Percentiles rank a stretch among this genome's conserved stretches.
These are phyloP conservation scores for Aureobasidium leucospermi DNA, from an alignment of 2,329 filamentous ascomycete species.

Conservation along the genomic window DNA sequence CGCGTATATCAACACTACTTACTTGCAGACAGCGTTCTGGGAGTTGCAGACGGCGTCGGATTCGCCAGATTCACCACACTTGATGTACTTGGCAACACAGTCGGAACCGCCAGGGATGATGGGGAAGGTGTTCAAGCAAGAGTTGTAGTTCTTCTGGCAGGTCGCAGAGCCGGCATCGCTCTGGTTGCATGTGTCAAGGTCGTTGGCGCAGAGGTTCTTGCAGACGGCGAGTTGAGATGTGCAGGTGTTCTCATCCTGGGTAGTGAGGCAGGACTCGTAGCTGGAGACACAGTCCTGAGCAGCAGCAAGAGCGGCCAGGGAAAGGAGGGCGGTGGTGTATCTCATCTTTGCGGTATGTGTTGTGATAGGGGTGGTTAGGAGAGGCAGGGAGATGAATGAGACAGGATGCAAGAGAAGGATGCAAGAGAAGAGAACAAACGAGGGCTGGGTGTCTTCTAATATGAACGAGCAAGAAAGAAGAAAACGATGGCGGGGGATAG, in stretches of 20 bases:
- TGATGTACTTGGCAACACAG: constrained; percentile 10
- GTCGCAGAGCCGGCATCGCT: not conserved
- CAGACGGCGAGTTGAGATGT: not conserved
- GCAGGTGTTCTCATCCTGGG: constrained; percentile 2
- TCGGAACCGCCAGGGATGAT: constrained; percentile 5
- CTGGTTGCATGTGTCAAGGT: constrained; percentile 3
- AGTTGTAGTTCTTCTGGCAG: constrained; percentile 10
- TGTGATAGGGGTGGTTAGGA: not conserved
- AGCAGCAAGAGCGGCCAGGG: constrained; percentile 2
- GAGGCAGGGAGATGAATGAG: not conserved
- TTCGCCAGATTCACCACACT: constrained; percentile 2
- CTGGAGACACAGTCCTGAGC: constrained; percentile 6
- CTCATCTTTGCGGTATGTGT: constrained; percentile 1
- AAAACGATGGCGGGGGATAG: not conserved
- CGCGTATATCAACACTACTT: not conserved
- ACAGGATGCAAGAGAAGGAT: not conserved
- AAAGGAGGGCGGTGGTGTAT: constrained; percentile 2
- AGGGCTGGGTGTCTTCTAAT: not conserved
- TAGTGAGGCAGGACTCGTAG: constrained; percentile 3
- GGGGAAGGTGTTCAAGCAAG: constrained; percentile 12
- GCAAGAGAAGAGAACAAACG: constrained; percentile 2
- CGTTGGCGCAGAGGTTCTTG: not conserved
- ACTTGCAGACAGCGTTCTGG: constrained; percentile 6
- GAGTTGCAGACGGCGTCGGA: not conserved
- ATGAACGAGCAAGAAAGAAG: not conserved